These are phyloP conservation scores for Stygiomarasmius scandens DNA, from an alignment of 1,284 basidiomycete genomes.

Conservation along the genomic window DNA sequence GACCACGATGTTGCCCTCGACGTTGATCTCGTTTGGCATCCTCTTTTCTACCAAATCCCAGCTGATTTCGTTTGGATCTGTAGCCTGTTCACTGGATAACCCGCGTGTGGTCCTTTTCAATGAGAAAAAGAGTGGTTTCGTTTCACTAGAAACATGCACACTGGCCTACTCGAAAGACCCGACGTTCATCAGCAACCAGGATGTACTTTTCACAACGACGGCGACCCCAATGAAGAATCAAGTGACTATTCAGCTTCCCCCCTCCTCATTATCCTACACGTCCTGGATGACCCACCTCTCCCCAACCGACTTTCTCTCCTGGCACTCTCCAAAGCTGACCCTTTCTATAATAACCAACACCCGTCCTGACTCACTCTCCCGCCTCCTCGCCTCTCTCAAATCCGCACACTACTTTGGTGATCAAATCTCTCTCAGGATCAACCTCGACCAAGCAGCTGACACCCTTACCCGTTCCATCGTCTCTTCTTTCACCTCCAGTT, in stretches of 20 bases:
- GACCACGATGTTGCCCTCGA: no score
- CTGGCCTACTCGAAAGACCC: constrained; percentile 20
- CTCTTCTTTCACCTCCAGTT: constrained; percentile 44
- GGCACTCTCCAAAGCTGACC: constrained; percentile 70
- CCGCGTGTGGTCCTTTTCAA: no score
- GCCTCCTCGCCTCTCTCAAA: constrained; percentile 67
- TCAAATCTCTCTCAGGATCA: constrained; percentile 60
- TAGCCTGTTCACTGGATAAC: constrained; percentile 45
- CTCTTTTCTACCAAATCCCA: constrained; percentile 44
- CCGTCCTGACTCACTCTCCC: constrained; percentile 68
- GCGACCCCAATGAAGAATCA: constrained; percentile 12
- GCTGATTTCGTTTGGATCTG: constrained; percentile 40
- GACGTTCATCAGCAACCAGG: neutral
- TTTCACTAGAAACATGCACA: constrained; percentile 13
- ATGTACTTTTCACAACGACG: neutral
- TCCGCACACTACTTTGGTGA: constrained; percentile 71
- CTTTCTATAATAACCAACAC: constrained; percentile 77
- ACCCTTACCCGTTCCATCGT: constrained; percentile 56
- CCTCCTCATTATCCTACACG: constrained; percentile 52
- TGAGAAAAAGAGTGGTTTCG: neutral
- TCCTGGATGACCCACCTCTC: constrained; percentile 69
- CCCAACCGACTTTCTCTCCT: constrained; percentile 63
- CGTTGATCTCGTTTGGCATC: constrained; percentile 28
- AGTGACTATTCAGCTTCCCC: constrained; percentile 53
- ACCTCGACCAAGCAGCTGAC: constrained; percentile 77